These are phyloP conservation scores for Acacia concinna DNA, from an alignment of 331 rosid species.

Conservation along the genomic window DNA sequence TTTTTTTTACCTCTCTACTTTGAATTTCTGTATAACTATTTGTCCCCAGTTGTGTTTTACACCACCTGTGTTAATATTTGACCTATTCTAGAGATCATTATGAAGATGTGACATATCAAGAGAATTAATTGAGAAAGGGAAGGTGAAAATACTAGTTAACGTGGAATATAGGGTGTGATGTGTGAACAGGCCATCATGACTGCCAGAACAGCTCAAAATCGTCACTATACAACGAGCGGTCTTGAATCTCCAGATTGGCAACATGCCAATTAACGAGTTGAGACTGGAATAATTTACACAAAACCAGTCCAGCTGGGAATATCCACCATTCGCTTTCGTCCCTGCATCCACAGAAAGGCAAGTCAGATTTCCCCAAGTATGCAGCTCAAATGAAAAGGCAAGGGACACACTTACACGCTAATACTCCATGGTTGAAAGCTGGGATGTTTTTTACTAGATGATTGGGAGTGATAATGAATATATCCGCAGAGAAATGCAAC, in stretches of 20 bases:
- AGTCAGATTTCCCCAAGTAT: conserved; percentile 11
- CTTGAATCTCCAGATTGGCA: conserved; percentile 98
- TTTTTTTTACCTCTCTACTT: conserved; percentile 15
- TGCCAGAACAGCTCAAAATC: conserved; percentile 95
- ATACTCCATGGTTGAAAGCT: conserved; percentile 84
- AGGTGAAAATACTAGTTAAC: conserved; percentile 30
- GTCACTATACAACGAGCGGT: conserved; percentile 82
- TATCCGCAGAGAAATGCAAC: conserved; percentile 94
- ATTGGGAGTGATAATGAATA: conserved; percentile 68
- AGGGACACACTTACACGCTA: conserved; percentile 64
- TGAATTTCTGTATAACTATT: conserved; percentile 41
- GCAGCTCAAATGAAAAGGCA: conserved; percentile 12
- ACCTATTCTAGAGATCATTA: conserved; percentile 50
- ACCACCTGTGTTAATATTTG: conserved; percentile 59
- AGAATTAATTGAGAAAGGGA: conserved; percentile 4
- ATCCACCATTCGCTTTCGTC: conserved; percentile 99
- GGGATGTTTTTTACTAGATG: conserved; percentile 56
- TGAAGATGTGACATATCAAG: conserved; percentile 36
- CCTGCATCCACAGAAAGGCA: conserved; percentile 49
- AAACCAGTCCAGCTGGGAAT: conserved; percentile 77
- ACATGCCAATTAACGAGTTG: conserved; percentile 88
- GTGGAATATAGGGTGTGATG: conserved; percentile 45
- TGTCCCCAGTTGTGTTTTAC: conserved; percentile 41
- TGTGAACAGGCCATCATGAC: conserved; percentile 54
- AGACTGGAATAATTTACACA: conserved; percentile 82